Conservation (phyloP, 2,329 filamentous ascomycete species). For the Claviceps capensis region DNA sequence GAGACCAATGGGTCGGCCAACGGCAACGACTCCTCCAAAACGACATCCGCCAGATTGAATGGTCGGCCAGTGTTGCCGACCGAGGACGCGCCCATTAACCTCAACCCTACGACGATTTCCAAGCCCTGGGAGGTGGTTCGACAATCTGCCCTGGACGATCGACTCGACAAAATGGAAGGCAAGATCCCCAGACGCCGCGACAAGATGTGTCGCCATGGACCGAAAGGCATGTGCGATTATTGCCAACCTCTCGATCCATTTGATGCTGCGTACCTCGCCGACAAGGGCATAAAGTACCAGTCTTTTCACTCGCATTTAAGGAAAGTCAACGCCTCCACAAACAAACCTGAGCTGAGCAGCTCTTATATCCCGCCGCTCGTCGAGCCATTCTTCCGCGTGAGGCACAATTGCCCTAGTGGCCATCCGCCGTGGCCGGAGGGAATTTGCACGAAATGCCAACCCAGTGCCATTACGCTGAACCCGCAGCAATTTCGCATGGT, state of each 20-base stretch:
- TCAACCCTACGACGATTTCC: constrained; percentile 47
- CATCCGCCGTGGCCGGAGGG: constrained; percentile 91
- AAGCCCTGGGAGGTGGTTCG: constrained; percentile 70
- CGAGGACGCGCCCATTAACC: constrained; percentile 52
- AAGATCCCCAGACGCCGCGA: constrained; percentile 71
- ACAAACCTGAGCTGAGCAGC: constrained; percentile 84
- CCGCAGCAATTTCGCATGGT: constrained; percentile 93
- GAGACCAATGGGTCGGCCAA: constrained; percentile 20
- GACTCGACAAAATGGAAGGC: constrained; percentile 74
- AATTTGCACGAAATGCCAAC: constrained; percentile 96
- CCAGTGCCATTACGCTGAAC: constrained; percentile 89
- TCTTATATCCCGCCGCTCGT: constrained; percentile 93
- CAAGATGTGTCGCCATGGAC: constrained; percentile 90
- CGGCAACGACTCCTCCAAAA: constrained; percentile 20
- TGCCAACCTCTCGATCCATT: constrained; percentile 96
- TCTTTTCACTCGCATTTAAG: constrained; percentile 91
- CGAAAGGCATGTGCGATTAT: constrained; percentile 98
- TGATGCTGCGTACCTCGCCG: constrained; percentile 70
- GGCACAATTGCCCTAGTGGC: constrained; percentile 77
- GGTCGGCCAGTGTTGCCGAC: constrained; percentile 58
- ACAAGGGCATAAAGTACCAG: constrained; percentile 97
- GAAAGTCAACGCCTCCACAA: constrained; percentile 91
- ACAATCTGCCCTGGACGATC: constrained; percentile 78
- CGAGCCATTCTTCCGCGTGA: constrained; percentile 86
- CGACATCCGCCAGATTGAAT: constrained; percentile 57